Conservation (phyloP, 768 basidiomycete species). For the Calvatia gigantea region DNA sequence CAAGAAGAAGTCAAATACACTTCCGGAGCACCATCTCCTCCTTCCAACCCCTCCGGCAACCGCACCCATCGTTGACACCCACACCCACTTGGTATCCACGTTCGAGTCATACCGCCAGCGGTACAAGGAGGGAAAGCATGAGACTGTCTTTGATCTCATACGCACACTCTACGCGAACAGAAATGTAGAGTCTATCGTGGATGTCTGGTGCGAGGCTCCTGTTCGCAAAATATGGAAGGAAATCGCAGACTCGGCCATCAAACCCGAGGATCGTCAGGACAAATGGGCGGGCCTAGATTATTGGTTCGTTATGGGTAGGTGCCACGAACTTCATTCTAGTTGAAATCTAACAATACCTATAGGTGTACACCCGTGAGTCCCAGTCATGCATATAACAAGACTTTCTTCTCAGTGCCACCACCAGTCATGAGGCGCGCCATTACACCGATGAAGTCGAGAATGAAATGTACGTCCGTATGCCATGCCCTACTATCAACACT, state of each 20-base stretch:
- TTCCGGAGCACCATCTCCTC: conserved; percentile 32
- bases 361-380: conserved; percentile 74
- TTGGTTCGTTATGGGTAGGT: conserved; percentile 79
- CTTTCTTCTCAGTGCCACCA: neutral
- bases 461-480: conserved; percentile 48
- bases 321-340: neutral
- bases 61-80: conserved; percentile 69
- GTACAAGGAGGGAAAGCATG: conserved; percentile 50
- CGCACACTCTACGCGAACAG: conserved; percentile 54
- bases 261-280: conserved; percentile 37
- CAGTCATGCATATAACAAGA: neutral
- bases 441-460: conserved; percentile 69
- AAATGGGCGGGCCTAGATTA: conserved; percentile 73
- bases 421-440: conserved; percentile 65
- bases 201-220: conserved; percentile 89
- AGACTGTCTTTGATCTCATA: conserved; percentile 67
- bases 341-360: neutral
- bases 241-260: conserved; percentile 68
- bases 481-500: neutral
- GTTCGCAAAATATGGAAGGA: conserved; percentile 61
- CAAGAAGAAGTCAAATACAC: conserved; percentile 36
- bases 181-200: conserved; percentile 65
- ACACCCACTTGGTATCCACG: conserved; percentile 80
- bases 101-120: conserved; percentile 57
- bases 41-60: conserved; percentile 33